Evolutionary conservation across 2,329 filamentous ascomycete genomes (phyloP).

Genomic region (Ophiostoma sp.): DNA sequence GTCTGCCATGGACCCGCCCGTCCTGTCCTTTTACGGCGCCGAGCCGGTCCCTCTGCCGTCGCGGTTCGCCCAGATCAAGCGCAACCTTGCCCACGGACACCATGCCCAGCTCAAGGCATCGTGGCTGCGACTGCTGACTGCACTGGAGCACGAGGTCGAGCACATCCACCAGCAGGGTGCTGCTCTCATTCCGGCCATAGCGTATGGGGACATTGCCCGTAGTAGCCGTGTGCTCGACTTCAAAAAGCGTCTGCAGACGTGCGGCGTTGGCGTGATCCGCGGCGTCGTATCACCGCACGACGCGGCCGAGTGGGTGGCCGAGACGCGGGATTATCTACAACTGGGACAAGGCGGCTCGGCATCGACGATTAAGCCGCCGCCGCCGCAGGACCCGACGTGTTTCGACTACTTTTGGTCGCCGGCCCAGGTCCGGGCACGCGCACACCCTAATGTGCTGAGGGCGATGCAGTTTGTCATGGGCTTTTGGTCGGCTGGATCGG

Average conservation of each 20-base stretch:
- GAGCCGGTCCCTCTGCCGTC: slow-evolving; percentile 54
- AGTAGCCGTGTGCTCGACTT: slow-evolving; percentile 49
- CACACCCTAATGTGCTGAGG: slow-evolving; percentile 57
- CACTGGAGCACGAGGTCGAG: slow-evolving; percentile 45
- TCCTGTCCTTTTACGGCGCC: slow-evolving; percentile 53
- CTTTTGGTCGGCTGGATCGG: slow-evolving; percentile 47
- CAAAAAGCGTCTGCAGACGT: slow-evolving; percentile 51
- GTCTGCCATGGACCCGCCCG: slow-evolving; percentile 43
- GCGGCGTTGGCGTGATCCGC: slow-evolving; percentile 60
- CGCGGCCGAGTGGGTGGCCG: slow-evolving; percentile 53
- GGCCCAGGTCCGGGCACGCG: slow-evolving; percentile 61
- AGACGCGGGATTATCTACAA: slow-evolving; percentile 55
- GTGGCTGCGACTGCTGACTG: slow-evolving; percentile 50
- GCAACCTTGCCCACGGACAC: slow-evolving; percentile 48
- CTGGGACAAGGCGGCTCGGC: slow-evolving; percentile 36
- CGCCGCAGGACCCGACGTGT: slow-evolving; percentile 59
- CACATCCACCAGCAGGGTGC: slow-evolving; percentile 39
- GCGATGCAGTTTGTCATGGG: slow-evolving; percentile 62
- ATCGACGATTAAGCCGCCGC: slow-evolving; percentile 48
- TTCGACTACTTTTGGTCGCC: slow-evolving; percentile 72
- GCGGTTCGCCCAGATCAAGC: slow-evolving; percentile 53
- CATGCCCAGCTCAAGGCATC: slow-evolving; percentile 51
- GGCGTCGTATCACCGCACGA: slow-evolving; percentile 55
- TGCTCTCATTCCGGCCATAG: slow-evolving; percentile 51
- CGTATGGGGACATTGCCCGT: slow-evolving; percentile 47